A percentile compares a stretch with the other conserved stretches of the same genome.
Conservation (phyloP, 805 yeast species). For the Saccharomycopsis fermentans region DNA sequence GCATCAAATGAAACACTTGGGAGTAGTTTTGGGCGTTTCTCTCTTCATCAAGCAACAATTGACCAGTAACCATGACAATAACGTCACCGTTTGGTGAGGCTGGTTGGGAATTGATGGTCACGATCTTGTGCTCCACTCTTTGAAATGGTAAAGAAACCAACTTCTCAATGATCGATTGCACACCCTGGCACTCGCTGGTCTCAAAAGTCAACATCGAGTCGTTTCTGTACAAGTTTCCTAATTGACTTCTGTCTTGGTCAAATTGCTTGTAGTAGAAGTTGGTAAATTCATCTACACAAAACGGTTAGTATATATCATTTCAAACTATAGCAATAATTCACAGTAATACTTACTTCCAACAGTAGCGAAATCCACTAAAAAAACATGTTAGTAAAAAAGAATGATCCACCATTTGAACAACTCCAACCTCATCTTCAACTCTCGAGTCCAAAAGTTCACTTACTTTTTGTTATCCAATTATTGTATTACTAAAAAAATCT, state of each 20-base stretch:
- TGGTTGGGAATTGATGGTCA: conserved; percentile 96
- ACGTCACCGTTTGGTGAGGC: conserved; percentile 89
- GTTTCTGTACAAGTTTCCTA: conserved; percentile 91
- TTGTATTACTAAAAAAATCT: too few species aligned
- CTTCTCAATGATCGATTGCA: conserved; percentile 86
- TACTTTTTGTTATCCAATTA: too few species aligned
- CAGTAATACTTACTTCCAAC: neutral
- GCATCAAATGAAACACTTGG: conserved; percentile 93
- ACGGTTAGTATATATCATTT: conserved; percentile 11
- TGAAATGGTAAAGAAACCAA: conserved; percentile 80
- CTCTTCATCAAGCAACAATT: conserved; percentile 83
- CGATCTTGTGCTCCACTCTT: conserved; percentile 86
- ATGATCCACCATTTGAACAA: too few species aligned
- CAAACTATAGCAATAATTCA: too few species aligned
- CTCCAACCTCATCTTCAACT: too few species aligned
- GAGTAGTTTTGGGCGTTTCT: conserved; percentile 93
- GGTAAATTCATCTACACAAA: conserved; percentile 61
- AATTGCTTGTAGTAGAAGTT: conserved; percentile 92
- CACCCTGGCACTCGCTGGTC: conserved; percentile 89
- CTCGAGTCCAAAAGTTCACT: too few species aligned
- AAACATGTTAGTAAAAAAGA: conserved; percentile 2
- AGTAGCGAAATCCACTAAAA: conserved; percentile 6
- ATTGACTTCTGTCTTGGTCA: conserved; percentile 83
- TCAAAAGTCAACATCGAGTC: conserved; percentile 97
- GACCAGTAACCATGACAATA: conserved; percentile 96